Percentiles rank a stretch among this genome's conserved stretches.
These are phyloP conservation scores for Colletotrichum navitas DNA, from an alignment of 2,329 filamentous ascomycete genomes.

Conservation along the genomic window DNA sequence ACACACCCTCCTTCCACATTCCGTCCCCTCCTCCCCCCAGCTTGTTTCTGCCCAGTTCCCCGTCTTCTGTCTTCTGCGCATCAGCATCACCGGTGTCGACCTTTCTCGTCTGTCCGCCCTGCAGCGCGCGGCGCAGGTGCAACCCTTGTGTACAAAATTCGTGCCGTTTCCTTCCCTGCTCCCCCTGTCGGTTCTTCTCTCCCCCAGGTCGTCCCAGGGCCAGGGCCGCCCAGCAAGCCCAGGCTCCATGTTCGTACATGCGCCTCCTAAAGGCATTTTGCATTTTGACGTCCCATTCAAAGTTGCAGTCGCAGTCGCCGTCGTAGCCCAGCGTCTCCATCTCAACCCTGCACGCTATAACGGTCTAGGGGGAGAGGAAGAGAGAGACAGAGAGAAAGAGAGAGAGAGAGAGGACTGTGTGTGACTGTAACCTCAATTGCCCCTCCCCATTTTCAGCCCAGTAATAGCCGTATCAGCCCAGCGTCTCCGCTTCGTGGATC, in stretches of 20 bases:
- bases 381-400: not conserved
- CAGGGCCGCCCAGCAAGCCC: constrained; percentile 16
- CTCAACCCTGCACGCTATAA: constrained; percentile 31
- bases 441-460: not conserved
- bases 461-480: constrained; percentile 4
- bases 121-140: not conserved
- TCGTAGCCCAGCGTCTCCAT: constrained; percentile 29
- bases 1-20: constrained; percentile 9
- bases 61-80: constrained; percentile 22
- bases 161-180: constrained; percentile 15
- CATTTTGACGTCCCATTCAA: constrained; percentile 24
- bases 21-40: not conserved
- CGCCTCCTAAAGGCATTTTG: not conserved
- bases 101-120: constrained; percentile 8
- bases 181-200: constrained; percentile 23
- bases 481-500: constrained; percentile 4
- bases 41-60: constrained; percentile 30
- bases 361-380: not conserved
- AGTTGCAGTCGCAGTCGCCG: not conserved
- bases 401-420: not conserved
- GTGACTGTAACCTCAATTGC: constrained; percentile 8
- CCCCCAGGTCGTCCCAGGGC: constrained; percentile 24
- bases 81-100: constrained; percentile 9
- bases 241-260: not conserved
- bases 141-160: constrained; percentile 16